phyloP scores from a whole-genome alignment of 1,139 yeast species.

The Barnettozyma hawaiiensis region DNA sequence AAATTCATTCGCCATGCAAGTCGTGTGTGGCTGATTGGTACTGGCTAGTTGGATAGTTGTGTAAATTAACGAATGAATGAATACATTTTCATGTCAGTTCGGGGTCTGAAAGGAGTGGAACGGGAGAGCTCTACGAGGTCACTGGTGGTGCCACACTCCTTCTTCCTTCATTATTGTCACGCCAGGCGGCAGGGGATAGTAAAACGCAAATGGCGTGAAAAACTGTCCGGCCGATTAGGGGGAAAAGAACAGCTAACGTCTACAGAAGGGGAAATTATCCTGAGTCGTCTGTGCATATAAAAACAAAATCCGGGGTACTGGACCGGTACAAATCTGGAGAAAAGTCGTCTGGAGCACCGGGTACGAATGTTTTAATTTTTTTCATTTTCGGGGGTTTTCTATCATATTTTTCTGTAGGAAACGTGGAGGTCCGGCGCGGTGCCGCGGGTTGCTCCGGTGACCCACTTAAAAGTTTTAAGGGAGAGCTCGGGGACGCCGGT shows the following conservation, averaged over 20 bases:
- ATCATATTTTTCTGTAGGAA: too few species aligned
- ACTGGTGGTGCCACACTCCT: not conserved
- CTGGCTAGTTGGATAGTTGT: too few species aligned
- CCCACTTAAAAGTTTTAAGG: too few species aligned
- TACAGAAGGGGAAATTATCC: not conserved
- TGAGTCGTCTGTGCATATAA: not conserved
- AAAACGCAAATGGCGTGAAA: not conserved
- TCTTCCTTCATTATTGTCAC: not conserved
- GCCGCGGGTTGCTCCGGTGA: constrained; percentile 2
- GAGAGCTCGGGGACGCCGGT: too few species aligned
- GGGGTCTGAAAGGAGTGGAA: too few species aligned
- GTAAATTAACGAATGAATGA: too few species aligned
- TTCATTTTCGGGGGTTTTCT: too few species aligned
- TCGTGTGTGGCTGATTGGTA: too few species aligned
- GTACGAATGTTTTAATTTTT: not conserved
- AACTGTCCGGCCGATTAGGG: not conserved
- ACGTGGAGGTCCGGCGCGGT: constrained; percentile 2
- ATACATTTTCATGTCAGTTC: not conserved
- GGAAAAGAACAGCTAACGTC: not conserved
- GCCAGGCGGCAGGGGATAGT: not conserved
- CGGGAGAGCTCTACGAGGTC: too few species aligned
- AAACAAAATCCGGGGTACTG: constrained; percentile 2
- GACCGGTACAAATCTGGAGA: not conserved
- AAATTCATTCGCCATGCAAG: too few species aligned
- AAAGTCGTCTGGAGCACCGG: constrained; percentile 5